These are phyloP conservation scores for Daedaleopsis sinensis DNA, from an alignment of 768 basidiomycete species.

Conservation along the genomic window DNA sequence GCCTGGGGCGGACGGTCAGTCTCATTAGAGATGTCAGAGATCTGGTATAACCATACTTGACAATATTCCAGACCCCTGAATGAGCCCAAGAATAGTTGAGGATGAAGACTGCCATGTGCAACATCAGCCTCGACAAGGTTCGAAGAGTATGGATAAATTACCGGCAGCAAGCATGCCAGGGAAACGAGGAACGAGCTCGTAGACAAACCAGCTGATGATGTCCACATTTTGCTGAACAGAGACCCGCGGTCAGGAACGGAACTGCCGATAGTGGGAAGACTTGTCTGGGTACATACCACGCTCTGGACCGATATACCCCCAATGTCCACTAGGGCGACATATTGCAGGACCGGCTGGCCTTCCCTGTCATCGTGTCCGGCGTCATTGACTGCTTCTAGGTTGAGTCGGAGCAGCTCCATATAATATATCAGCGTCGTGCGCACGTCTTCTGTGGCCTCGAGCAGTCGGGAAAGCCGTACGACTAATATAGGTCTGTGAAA, in stretches of 20 bases:
- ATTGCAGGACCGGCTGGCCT: slow-evolving; percentile 56
- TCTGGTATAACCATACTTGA: slow-evolving; percentile 50
- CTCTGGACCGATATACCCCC: slow-evolving; percentile 55
- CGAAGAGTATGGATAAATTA: slow-evolving; percentile 31
- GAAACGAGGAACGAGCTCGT: slow-evolving; percentile 69
- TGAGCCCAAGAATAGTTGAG: slow-evolving; percentile 79
- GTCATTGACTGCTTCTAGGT: slow-evolving; percentile 54
- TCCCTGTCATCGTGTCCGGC: slow-evolving; percentile 25
- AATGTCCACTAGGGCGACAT: slow-evolving; percentile 68
- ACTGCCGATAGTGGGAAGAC: slow-evolving; percentile 2
- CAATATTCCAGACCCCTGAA: slow-evolving; percentile 65
- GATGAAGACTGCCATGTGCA: slow-evolving; percentile 55
- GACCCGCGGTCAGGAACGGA: slow-evolving; percentile 11
- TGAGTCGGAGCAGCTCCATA: slow-evolving; percentile 57
- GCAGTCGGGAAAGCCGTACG: slow-evolving; percentile 48
- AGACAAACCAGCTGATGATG: slow-evolving; percentile 62
- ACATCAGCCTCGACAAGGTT: slow-evolving; percentile 4
- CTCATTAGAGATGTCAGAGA: neutral
- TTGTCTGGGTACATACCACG: slow-evolving; percentile 45
- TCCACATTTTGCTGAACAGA: slow-evolving; percentile 53
- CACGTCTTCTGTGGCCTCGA: slow-evolving; percentile 39
- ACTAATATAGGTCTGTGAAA: slow-evolving; percentile 69
- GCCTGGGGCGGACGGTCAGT: slow-evolving; percentile 42
- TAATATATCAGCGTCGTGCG: slow-evolving; percentile 49
- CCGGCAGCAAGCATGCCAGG: slow-evolving; percentile 80